Conservation (phyloP, 768 basidiomycete genomes). For the Pleurotus cornucopiae region DNA sequence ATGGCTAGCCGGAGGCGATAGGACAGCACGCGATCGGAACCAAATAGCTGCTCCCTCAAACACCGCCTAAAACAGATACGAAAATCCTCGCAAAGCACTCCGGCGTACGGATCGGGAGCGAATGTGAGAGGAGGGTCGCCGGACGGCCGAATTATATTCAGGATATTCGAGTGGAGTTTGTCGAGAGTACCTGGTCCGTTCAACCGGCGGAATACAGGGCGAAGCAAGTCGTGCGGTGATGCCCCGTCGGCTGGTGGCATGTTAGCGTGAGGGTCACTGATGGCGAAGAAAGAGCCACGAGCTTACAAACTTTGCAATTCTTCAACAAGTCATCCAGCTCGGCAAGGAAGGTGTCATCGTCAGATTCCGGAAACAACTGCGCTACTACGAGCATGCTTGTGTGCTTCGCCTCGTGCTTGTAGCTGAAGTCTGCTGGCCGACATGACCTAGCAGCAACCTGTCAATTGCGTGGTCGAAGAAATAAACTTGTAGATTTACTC, state of each 20-base stretch:
- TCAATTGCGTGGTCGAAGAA: background rate
- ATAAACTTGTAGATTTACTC: conserved; percentile 47
- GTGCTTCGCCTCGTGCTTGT: conserved; percentile 73
- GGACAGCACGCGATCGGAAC: conserved; percentile 48
- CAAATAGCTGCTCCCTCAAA: conserved; percentile 55
- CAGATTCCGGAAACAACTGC: conserved; percentile 43
- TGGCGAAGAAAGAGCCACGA: background rate
- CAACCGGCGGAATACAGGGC: conserved; percentile 46
- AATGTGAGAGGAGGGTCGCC: background rate
- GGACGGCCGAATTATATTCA: conserved; percentile 38
- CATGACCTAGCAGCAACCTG: conserved; percentile 36
- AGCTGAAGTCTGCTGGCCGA: conserved; percentile 72
- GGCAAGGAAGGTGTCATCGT: conserved; percentile 29
- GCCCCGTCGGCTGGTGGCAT: conserved; percentile 30
- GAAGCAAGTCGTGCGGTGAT: conserved; percentile 46
- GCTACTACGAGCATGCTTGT: conserved; percentile 52
- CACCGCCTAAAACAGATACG: conserved; percentile 45
- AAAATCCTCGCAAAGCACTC: conserved; percentile 30
- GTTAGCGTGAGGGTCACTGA: background rate
- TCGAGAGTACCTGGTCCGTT: conserved; percentile 29
- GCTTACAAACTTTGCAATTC: conserved; percentile 28
- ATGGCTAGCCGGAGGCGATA: conserved; percentile 54
- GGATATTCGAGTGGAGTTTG: conserved; percentile 35
- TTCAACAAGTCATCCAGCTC: conserved; percentile 27
- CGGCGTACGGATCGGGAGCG: conserved; percentile 19